phyloP scores from a whole-genome alignment of 2,329 filamentous ascomycete genomes.

The Colletotrichum coccodes region DNA sequence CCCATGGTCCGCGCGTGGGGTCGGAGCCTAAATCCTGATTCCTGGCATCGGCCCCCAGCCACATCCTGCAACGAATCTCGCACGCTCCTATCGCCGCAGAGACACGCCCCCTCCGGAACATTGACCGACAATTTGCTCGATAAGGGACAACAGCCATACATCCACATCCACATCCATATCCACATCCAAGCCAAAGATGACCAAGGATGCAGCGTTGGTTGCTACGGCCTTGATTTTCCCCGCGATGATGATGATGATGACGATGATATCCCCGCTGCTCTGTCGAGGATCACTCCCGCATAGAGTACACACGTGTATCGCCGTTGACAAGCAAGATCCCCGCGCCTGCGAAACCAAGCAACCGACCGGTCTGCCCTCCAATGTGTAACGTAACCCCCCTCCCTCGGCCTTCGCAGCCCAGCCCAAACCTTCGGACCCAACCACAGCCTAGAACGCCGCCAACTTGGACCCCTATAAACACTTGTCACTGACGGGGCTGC shows the following conservation, averaged over 20 bases:
- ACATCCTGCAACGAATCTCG: conserved; percentile 19
- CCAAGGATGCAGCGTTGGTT: conserved; percentile 8
- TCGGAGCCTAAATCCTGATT: conserved; percentile 32
- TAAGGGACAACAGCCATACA: background rate
- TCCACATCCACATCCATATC: background rate
- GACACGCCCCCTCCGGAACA: background rate
- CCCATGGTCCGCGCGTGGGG: conserved; percentile 10
- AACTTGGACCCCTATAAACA: conserved; percentile 2
- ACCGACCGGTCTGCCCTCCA: background rate
- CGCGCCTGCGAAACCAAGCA: background rate
- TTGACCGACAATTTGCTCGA: conserved; percentile 11
- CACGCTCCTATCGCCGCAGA: conserved; percentile 3
- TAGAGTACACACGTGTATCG: conserved; percentile 12
- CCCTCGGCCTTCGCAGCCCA: background rate
- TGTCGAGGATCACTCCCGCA: background rate
- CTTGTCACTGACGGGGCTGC: background rate
- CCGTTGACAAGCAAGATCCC: conserved; percentile 20
- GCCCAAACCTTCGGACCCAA: background rate
- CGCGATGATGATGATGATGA: background rate
- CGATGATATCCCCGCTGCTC: background rate
- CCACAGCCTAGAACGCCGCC: background rate
- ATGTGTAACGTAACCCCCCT: background rate
- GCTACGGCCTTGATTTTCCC: background rate
- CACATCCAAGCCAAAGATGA: background rate
- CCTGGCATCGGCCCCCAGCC: conserved; percentile 19